Evolutionary conservation across 140 eudicot genomes (phyloP).

Genomic region (Flaveria floridana): DNA sequence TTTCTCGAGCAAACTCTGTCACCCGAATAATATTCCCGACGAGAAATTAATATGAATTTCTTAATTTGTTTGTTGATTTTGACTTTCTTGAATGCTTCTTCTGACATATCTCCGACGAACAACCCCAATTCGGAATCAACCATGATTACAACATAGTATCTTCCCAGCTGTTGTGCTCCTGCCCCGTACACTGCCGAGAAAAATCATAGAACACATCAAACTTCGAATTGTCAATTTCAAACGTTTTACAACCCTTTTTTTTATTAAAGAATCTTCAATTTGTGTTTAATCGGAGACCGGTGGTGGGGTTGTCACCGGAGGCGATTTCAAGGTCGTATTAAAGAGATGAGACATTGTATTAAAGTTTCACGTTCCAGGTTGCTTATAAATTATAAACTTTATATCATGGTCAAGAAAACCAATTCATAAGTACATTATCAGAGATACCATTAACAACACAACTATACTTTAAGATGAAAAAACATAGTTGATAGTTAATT

Average conservation of each 20-base stretch:
- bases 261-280: slow-evolving; percentile 70
- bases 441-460: too few species aligned
- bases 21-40: slow-evolving; percentile 74
- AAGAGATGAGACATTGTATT: too few species aligned
- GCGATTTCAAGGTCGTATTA: slow-evolving; percentile 46
- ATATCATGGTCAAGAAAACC: too few species aligned
- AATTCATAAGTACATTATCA: too few species aligned
- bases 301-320: slow-evolving; percentile 51
- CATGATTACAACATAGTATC: slow-evolving; percentile 52
- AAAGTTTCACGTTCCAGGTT: too few species aligned
- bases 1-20: slow-evolving; percentile 59
- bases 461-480: too few species aligned
- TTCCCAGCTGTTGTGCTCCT: slow-evolving; percentile 80
- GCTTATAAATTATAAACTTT: too few species aligned
- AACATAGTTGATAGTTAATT: too few species aligned
- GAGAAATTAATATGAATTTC: slow-evolving; percentile 46
- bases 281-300: slow-evolving; percentile 61
- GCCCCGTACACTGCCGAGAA: slow-evolving; percentile 55
- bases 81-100: slow-evolving; percentile 47
- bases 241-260: slow-evolving; percentile 54
- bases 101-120: slow-evolving; percentile 61
- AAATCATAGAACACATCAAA: slow-evolving; percentile 72
- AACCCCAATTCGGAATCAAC: slow-evolving; percentile 67
- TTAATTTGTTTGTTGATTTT: slow-evolving; percentile 35
- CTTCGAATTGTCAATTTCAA: slow-evolving; percentile 42